These are phyloP conservation scores for Stereocaulon alpinum DNA, from an alignment of 495 filamentous ascomycete species.

Conservation along the genomic window DNA sequence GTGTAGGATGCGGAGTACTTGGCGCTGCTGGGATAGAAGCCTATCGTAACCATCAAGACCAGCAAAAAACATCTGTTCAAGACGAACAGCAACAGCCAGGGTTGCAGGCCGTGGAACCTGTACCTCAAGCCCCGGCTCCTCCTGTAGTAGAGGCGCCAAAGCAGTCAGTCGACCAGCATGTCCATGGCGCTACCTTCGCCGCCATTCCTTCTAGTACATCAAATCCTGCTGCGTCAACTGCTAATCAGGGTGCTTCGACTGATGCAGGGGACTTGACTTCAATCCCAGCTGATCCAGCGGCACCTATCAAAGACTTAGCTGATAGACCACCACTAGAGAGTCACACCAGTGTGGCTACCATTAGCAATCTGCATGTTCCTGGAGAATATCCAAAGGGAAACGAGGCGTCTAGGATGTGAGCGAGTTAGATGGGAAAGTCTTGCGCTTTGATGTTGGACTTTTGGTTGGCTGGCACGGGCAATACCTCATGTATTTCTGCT, in stretches of 20 bases:
- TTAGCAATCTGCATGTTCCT: conserved; percentile 21
- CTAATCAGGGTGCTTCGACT: neutral
- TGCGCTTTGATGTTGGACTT: neutral
- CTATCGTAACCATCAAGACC: conserved; percentile 2
- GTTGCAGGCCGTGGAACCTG: conserved; percentile 7
- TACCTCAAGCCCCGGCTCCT: conserved; percentile 2
- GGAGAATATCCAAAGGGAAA: conserved; percentile 19
- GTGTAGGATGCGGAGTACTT: conserved; percentile 2
- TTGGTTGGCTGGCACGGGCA: neutral
- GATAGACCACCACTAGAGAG: conserved; percentile 16
- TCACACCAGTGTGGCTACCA: conserved; percentile 13
- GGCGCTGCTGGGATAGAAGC: conserved; percentile 13
- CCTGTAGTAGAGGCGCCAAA: neutral
- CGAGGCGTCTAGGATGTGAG: neutral
- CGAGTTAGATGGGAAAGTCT: neutral
- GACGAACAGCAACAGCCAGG: conserved; percentile 18
- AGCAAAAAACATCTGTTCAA: neutral
- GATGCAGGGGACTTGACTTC: neutral
- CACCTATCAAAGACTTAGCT: conserved; percentile 15
- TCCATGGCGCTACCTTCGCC: conserved; percentile 2
- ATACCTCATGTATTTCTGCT: too few species aligned
- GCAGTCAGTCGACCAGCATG: conserved; percentile 5
- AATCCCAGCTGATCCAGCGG: conserved; percentile 9
- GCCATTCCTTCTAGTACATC: neutral
- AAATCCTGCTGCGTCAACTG: neutral